Evolutionary conservation across 257 asterid genomes (phyloP), one percentile per base, ranked within the genome.

Genomic region (Pogostemon cablin): DNA sequence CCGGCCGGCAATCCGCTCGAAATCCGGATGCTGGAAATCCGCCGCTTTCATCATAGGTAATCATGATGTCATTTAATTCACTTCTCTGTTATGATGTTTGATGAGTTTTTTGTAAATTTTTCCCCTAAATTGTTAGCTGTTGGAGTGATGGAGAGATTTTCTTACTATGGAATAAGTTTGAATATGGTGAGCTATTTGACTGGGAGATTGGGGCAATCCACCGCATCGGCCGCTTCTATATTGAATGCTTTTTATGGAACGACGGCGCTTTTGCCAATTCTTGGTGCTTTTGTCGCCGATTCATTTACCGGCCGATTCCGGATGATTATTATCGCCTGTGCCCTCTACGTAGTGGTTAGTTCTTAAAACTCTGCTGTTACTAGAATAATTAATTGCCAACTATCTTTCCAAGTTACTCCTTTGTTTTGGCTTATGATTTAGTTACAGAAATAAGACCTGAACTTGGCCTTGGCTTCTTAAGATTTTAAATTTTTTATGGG

Each of bases 11-110:
- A 59, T 43, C 69, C 76, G 81, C 25, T 64, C 81, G 25, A 57
- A 12, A 7, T 71, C 81, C 58, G 81, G 81, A 8, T 38, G 81
- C 58, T 76, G 81, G 81, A 76, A 49, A 64, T 76, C 81, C 8
- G 46, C 81, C 40, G 4, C 67, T 34, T 71, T 64, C 53, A 57
- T 76, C 32, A 47, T 71, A 7, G 77, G 81, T 73, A 65, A 17
- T 25, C 17, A 4, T 42, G 17, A 15, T 42, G 47, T 2, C 6
- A 6, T 42, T 2, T 6, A 9, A 42, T 42, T 42, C 47, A 5
- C 0, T 39, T 10, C 6, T 12, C 4, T 7, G 3, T 15, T 4
- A 0, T 1, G 15, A n/a, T 0, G 2, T 25, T 6, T 64, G 55
- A 25, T 46, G 48, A 11, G 11, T 32, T 0, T 17, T 6, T 63